Evolutionary conservation across 306 rosid genomes (phyloP), one percentile per base, ranked within the genome.

Genomic region (Canavalia ensiformis): DNA sequence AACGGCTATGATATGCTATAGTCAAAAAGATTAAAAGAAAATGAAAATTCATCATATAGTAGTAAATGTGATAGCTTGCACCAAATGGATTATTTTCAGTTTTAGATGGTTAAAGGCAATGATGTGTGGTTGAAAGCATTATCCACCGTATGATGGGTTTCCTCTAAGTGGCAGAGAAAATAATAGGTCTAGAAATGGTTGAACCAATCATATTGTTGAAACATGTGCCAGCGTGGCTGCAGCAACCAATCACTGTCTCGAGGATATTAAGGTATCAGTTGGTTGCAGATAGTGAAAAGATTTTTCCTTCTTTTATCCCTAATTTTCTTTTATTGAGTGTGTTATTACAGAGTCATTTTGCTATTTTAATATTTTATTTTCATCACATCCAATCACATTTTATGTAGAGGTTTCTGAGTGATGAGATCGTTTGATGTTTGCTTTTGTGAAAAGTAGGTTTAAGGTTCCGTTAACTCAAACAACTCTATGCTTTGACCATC

Each of bases 251-350:
- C 90, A 90, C 66, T 79, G 72, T 66, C 89, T 95, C 94, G 98
- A 91, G 63, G 88, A 88, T 82, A 85, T 90, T 95, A 95, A 95
- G 99, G 99, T 89, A 86, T 92, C 90, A 83, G 56, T 29, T 11
- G 11, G 28, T 9, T 49, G 52, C 34, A 67, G 33, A 44, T 68
- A 0, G 47, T 44, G 18, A 52, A 72, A 62, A 73, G 31, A 30
- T 52, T 52, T 10, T 71, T 46, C 6, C 47, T 73, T 2, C 28
- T 55, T 6, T 28, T 4, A 56, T 28, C 35, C 12, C 63, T 56
- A 59, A n/a, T 33, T 39, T 29, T 29, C 8, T 30, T 12, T 28
- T 37, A 37, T 37, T 37, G 2, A 37, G 25, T 18, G 25, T 18
- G 25, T 55, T 10, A n/a, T 35, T 6, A 12, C 30, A 12, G 8